Conservation (phyloP, 2,329 filamentous ascomycete species). For the Alternaria gaisen region DNA sequence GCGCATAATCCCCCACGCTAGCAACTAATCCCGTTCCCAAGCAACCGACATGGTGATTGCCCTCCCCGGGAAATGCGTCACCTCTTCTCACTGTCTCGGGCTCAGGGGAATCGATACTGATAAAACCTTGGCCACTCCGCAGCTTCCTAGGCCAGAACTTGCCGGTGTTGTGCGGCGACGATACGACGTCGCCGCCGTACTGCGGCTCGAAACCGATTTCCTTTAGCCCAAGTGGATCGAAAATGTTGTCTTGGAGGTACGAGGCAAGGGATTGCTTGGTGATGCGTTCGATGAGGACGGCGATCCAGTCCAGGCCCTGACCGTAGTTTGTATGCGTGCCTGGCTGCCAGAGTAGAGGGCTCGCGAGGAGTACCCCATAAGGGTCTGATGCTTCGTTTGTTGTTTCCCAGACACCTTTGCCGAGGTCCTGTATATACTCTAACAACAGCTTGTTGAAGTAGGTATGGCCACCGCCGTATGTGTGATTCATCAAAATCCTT, state of each 20-base stretch:
- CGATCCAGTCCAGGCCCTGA: slow-evolving; percentile 60
- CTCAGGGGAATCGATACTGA: background rate
- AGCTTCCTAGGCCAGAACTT: slow-evolving; percentile 60
- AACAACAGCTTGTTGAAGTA: slow-evolving; percentile 42
- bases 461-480: slow-evolving; percentile 57
- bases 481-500: slow-evolving; percentile 59
- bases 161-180: slow-evolving; percentile 3
- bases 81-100: background rate
- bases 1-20: background rate
- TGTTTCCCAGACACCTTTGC: slow-evolving; percentile 10
- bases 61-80: background rate
- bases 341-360: slow-evolving; percentile 49
- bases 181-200: slow-evolving; percentile 53
- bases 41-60: background rate
- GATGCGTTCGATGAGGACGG: slow-evolving; percentile 55
- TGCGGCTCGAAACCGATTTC: slow-evolving; percentile 25
- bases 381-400: slow-evolving; percentile 27
- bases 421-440: slow-evolving; percentile 24
- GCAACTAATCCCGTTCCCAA: background rate
- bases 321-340: slow-evolving; percentile 58
- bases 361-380: slow-evolving; percentile 20
- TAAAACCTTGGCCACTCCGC: background rate
- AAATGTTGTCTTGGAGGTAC: slow-evolving; percentile 30
- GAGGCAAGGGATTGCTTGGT: slow-evolving; percentile 50
- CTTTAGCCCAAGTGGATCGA: slow-evolving; percentile 23